Base-by-base conservation (phyloP, 805 yeast genomes). In the Pichia californica region DNA sequence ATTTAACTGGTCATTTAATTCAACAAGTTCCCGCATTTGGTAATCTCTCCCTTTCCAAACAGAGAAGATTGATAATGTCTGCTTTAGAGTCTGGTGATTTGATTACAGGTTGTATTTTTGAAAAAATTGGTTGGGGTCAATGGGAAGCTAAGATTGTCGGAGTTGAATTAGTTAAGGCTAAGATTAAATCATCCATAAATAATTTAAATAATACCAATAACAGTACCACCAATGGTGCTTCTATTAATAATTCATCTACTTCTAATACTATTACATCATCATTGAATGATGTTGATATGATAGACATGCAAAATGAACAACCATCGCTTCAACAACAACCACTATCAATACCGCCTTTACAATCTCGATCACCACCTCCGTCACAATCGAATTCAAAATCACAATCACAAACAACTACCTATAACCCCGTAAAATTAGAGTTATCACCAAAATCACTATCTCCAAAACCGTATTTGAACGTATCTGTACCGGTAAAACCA, bases 81-180 rank as follows among this genome's bases (percentile, higher is more conserved):
- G 93, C 89, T 31, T 74, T 89, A 64, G 96, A 88, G 53, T 74
- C 77, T 50, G 83, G 85, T 9, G 86, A 79, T 54, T 52, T 70
- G 1, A 68, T 62, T 33, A 81, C 77, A 44, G 72, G 74, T 45
- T 81, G 84, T 34, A 76, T 83, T 14, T 89, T 89, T 65, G 95
- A 88, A 57, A 89, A 89, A 65, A 88, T 89, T 27, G 96, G 97
- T 19, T 89, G 98, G 98, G 98, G 98, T 47, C 94, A 89, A 61
- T 89, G 98, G 98, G 84, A 84, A 20, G 94, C 89, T 3, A 73
- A 79, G 53, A 66, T 68, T 38, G 77, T 58, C 6, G 36, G 55
- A 2, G 46, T 40, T 5, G 63, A 57, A 14, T 53, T 49, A 26
- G 59, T 61, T n/a, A 42, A 47, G 5, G 31, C 34, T 14, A 52